Evolutionary conservation across 371 early-diverging fungal species (phyloP).

Genomic region (Dinochytrium kinnereticum): DNA sequence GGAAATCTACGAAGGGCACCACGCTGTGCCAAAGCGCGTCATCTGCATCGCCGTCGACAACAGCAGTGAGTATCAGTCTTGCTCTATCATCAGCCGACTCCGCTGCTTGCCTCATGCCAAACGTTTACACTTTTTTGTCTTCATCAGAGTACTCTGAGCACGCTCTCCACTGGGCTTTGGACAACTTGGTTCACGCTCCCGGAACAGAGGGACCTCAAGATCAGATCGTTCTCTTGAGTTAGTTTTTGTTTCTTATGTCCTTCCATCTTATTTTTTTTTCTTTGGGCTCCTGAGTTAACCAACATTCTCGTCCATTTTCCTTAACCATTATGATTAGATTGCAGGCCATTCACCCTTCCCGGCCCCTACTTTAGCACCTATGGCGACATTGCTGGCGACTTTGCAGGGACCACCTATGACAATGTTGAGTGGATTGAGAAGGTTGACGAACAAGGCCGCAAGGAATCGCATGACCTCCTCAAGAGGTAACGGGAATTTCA

Average conservation of each 20-base stretch:
- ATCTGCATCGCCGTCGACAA: slow-evolving; percentile 16
- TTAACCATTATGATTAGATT: slow-evolving; percentile 1
- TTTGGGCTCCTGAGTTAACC: neutral
- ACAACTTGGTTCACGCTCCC: slow-evolving; percentile 10
- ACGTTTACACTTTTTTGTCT: too few relatives aligned
- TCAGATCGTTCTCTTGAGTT: slow-evolving; percentile 10
- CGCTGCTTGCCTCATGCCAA: too few relatives aligned
- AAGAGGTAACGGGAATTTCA: too few relatives aligned
- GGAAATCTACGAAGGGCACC: slow-evolving; percentile 8
- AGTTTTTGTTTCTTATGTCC: neutral
- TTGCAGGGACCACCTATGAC: neutral
- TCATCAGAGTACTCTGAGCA: slow-evolving; percentile 7
- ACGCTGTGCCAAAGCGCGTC: neutral
- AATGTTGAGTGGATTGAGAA: slow-evolving; percentile 9
- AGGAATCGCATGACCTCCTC: slow-evolving; percentile 30
- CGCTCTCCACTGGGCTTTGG: slow-evolving; percentile 11
- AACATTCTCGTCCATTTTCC: neutral
- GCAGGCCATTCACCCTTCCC: slow-evolving; percentile 15
- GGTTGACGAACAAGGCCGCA: slow-evolving; percentile 20
- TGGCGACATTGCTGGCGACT: slow-evolving; percentile 11
- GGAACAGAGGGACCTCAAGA: slow-evolving; percentile 3
- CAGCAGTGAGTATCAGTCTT: too few relatives aligned
- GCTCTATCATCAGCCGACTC: too few relatives aligned
- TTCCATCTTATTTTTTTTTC: neutral
- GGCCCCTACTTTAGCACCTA: neutral